These are phyloP conservation scores for Crithidia expoeki DNA, from an alignment of 208 protist genomes.

Conservation along the genomic window DNA sequence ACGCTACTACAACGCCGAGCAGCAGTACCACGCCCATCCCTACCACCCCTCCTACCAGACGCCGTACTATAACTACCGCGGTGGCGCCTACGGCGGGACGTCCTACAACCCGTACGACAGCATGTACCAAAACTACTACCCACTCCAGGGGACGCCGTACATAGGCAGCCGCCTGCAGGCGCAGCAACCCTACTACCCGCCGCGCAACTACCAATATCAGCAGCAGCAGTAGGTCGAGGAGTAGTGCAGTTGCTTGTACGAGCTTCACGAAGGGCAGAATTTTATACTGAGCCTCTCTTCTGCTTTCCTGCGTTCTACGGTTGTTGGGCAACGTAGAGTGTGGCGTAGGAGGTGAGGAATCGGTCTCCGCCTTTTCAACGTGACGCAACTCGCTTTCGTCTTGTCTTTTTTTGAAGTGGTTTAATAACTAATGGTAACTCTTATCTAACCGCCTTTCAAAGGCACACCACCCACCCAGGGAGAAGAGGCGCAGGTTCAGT, in stretches of 20 bases:
- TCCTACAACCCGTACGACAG: constrained; percentile 28
- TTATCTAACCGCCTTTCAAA: background rate
- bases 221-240: constrained; percentile 20
- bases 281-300: too few species aligned
- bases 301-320: too few species aligned
- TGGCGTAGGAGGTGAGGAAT: too few species aligned
- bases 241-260: too few species aligned
- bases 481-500: too few species aligned
- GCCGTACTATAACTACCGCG: constrained; percentile 13
- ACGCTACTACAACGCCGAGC: constrained; percentile 37
- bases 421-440: constrained; percentile 7
- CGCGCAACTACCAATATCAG: constrained; percentile 31
- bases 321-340: too few species aligned
- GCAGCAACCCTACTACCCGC: constrained; percentile 52
- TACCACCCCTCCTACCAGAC: constrained; percentile 35
- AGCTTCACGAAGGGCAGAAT: too few species aligned
- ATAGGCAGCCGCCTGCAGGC: constrained; percentile 40
- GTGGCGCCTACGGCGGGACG: constrained; percentile 19
- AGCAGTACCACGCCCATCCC: constrained; percentile 33
- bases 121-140: constrained; percentile 30
- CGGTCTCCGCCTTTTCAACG: too few species aligned
- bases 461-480: background rate
- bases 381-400: too few species aligned
- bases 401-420: background rate
- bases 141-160: constrained; percentile 27